Evolutionary conservation across 2,329 filamentous ascomycete genomes (phyloP), one percentile per base, ranked within the genome.

Genomic region (Raffaelea deltoideospora): DNA sequence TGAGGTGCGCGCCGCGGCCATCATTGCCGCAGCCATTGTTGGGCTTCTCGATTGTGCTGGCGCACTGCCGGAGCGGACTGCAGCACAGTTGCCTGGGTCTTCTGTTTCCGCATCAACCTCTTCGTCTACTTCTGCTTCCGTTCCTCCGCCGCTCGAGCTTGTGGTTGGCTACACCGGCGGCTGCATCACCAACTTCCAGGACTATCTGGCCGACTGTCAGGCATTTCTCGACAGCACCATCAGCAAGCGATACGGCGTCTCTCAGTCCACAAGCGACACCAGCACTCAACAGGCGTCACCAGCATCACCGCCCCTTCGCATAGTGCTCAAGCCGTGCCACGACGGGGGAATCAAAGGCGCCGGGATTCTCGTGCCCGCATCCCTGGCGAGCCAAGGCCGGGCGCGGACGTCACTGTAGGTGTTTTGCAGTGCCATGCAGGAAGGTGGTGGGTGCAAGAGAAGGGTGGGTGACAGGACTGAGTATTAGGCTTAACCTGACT

Each of bases 101-200:
- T n/a, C n/a, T n/a, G n/a, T n/a, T n/a, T n/a, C n/a, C n/a, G 45
- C 59, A 27, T 53, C 31, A 2, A 13, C 4, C 3, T 10, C n/a
- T 14, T 10, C 15, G 15, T 43, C 50, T 2, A 34, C 23, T 26
- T 13, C 8, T 8, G 23, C 8, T 26, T 26, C 31, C 41, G 15
- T 13, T 39, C 37, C 7, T 30, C 40, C 5, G 19, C 42, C 37
- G 41, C 47, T 59, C 42, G 76, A 83, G 46, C 54, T 88, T 22
- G 75, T 83, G 2, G 78, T 87, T 18, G 82, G 81, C 1, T 87
- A 84, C 50, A 85, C 82, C 0, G 82, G 82, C 23, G 79, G 80
- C 7, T 85, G 81, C 49, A 87, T 87, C 41, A 71, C 76, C n/a
- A 74, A 82, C 48, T 85, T 85, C 48, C 80, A 82, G 33, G 69